Evolutionary conservation across 176 grass and related monocot species (phyloP), one percentile per base, ranked within the genome.

Genomic region (Cocos nucifera): DNA sequence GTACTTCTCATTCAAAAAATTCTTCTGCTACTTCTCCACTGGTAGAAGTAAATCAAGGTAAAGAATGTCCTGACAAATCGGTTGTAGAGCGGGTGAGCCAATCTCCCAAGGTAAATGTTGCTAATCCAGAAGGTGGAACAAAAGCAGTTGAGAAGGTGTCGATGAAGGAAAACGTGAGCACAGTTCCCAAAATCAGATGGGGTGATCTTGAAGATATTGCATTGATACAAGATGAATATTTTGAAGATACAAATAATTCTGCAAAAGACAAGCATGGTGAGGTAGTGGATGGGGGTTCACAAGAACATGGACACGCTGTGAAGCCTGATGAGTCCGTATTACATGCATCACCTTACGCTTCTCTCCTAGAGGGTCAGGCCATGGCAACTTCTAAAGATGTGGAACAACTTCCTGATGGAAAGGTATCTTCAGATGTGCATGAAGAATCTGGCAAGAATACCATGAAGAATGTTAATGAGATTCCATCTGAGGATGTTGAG

Each of bases 331-430:
- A 17, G 26, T 57, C 30, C 21, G 22, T 59, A 19, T 22, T 62
- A 62, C 53, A 57, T 73, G 63, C 54, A 52, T 67, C 81, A 22
- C 69, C 82, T 20, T 70, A 50, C 54, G 22, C 27, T 32, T 48
- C 15, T 49, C 14, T 19, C 10, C 24, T 20, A 17, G 54, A 59
- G 1, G 49, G 48, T 54, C 59, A 64, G 17, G 66, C 21, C 65
- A 30, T 19, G 8, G 22, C 57, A 19, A 22, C 73, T 30, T 56
- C 63, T 65, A 57, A 23, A 59, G 16, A 57, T 55, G 67, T 78
- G 44, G 78, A 97, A 56, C 65, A 78, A 78, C 51, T 84, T 71
- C 22, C 59, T 63, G 62, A 58, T 71, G 35, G 77, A 80, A 59
- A 61, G 57, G 54, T 84, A 52, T 60, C 78, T 56, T 69, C 76